A percentile compares a stretch with the other conserved stretches of the same genome.
Evolutionary conservation across 2,329 filamentous ascomycete species (phyloP).

Genomic region (Neoarthrinium moseri): DNA sequence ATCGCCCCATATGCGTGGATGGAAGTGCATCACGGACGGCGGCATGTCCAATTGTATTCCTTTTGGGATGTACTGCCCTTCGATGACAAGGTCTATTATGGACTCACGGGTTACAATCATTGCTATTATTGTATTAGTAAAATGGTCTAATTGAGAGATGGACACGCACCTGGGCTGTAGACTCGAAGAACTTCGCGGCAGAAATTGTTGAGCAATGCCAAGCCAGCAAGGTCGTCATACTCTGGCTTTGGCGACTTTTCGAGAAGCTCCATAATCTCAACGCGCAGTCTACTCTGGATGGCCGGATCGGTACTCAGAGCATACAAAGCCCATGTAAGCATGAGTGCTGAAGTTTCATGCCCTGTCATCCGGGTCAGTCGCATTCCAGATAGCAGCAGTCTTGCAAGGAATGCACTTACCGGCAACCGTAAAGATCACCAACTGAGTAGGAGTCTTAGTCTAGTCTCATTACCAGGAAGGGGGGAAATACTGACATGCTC

Average conservation of each 20-base stretch:
- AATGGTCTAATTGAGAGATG: background rate
- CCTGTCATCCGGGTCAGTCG: conserved; percentile 14
- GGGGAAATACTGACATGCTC: conserved; percentile 23
- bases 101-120: conserved; percentile 19
- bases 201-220: conserved; percentile 34
- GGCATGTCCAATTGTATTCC: conserved; percentile 22
- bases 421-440: conserved; percentile 18
- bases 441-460: conserved; percentile 8
- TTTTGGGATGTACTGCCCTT: conserved; percentile 21
- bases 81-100: conserved; percentile 18
- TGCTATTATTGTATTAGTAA: conserved; percentile 9
- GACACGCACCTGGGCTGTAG: conserved; percentile 26
- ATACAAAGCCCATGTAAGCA: conserved; percentile 31
- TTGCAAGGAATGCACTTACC: conserved; percentile 22
- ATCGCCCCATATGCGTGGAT: conserved; percentile 20
- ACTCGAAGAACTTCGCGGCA: conserved; percentile 32
- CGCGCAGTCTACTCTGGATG: conserved; percentile 30
- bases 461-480: background rate
- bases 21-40: conserved; percentile 16
- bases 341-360: conserved; percentile 33
- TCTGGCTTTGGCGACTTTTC: conserved; percentile 14
- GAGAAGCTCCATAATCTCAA: conserved; percentile 25
- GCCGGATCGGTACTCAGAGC: conserved; percentile 26
- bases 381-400: conserved; percentile 9
- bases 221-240: conserved; percentile 24